These are phyloP conservation scores for Lasiodiplodia gonubiensis DNA, from an alignment of 2,329 filamentous ascomycete genomes.

Conservation along the genomic window DNA sequence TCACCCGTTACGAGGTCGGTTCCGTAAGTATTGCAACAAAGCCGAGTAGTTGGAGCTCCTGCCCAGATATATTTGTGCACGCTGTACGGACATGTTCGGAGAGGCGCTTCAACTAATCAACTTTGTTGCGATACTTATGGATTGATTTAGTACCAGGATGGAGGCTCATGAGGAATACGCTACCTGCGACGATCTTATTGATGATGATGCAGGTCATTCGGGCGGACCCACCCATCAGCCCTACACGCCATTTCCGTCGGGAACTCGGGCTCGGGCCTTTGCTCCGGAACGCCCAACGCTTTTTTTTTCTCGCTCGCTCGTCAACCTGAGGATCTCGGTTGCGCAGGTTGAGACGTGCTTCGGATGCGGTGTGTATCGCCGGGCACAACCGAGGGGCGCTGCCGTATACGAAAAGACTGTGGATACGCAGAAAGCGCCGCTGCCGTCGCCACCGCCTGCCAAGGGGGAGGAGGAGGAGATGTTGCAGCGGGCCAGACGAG, in stretches of 20 bases:
- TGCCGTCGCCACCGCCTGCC: too few species aligned
- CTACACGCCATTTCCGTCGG: background rate
- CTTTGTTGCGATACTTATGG: too few species aligned
- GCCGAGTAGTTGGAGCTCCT: too few species aligned
- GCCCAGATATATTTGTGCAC: too few species aligned
- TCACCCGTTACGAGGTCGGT: too few species aligned
- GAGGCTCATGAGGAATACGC: background rate
- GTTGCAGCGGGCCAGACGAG: background rate
- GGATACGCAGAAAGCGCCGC: background rate
- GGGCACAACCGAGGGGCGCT: background rate
- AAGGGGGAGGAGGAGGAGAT: background rate
- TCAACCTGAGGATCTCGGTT: background rate
- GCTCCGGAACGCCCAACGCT: background rate
- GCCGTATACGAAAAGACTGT: background rate
- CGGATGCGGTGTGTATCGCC: slow-evolving; percentile 12
- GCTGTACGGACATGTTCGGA: too few species aligned
- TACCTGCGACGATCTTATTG: background rate
- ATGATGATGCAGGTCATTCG: background rate
- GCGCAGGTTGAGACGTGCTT: slow-evolving; percentile 20
- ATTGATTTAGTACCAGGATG: too few species aligned
- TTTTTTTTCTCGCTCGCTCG: background rate
- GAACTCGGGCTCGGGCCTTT: background rate
- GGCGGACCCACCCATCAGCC: background rate
- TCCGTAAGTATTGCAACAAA: too few species aligned
- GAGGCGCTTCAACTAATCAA: too few species aligned